Evolutionary conservation across 768 basidiomycete species (phyloP), one percentile per base, ranked within the genome.

Genomic region (Coprinopsis sp.): DNA sequence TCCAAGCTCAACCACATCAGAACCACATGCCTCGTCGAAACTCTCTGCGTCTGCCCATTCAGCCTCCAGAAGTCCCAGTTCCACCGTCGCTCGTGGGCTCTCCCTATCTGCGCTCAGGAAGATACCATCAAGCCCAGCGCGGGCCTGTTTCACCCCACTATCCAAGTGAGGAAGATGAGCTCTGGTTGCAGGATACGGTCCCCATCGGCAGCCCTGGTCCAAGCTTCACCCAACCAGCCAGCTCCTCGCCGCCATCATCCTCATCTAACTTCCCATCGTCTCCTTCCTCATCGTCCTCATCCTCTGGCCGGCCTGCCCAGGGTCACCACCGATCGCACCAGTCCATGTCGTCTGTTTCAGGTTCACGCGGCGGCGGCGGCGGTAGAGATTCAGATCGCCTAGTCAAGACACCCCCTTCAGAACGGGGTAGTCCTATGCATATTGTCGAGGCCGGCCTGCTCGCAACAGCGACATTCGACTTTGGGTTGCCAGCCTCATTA

Each of bases 141-240:
- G n/a, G n/a, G n/a, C n/a, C n/a, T n/a, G 44, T 59, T 2, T 23
- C 64, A 8, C 64, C 66, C 13, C 67, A 54, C 30, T 55, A 64
- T 8, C 77, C 78, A 14, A 74, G 69, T 39, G 68, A 73, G 38
- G 71, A 69, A 54, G 77, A 81, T 50, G 76, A 83, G 54, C 66
- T 67, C 51, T 84, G 82, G 82, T 65, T 84, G 44, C 71, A 77
- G 61, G 82, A 84, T 66, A 82, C 80, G 53, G 67, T 82, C 2
- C 81, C 82, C 7, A 33, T 74, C 16, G 56, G 34, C 36, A 56
- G 46, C 33, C 42, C 42, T 49, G 52, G 33, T 39, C 55, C 49
- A 33, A 44, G 12, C 45, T 50, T 34, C 42, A 33, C 47, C 43
- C 46, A 38, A 51, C 50, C 31, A 49, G 37, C 31, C 44, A 29